Evolutionary conservation across 2,329 filamentous ascomycete species (phyloP), one percentile per base, ranked within the genome.

Genomic region (Pseudogymnoascus sp.): DNA sequence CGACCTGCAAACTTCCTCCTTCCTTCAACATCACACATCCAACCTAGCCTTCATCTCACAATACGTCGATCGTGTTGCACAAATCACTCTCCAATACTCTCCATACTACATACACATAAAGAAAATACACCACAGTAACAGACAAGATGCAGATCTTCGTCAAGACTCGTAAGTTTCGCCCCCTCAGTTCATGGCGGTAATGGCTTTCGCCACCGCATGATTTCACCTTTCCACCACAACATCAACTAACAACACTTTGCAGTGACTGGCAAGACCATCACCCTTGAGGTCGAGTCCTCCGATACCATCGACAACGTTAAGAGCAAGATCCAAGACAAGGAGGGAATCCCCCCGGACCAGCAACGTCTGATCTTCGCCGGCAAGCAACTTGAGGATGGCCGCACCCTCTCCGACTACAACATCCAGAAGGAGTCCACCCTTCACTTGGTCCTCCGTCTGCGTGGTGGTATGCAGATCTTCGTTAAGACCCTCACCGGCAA

Each of bases 291-390:
- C 0, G 91, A 96, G 76, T 92, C 89, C 0, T 90, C 86, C 0
- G 92, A 96, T 71, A 96, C 92, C 41, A 96, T 96, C 77, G 92
- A 96, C 82, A 96, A 96, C 66, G 93, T 97, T 40, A 97, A 97
- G 86, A 87, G 84, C 60, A 97, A 97, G 85, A 97, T 97, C 46
- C 93, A 97, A 78, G 93, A 97, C 74, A 97, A 97, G 85, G 93
- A 97, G 78, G 93, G 93, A 26, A 97, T 97, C 63, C 93, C 93
- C 56, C 93, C 93, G 10, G 93, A 97, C 74, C 93, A 98, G 79
- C 93, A 97, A 81, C 93, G 93, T 19, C 19, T 19, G 19, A 19
- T 19, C 19, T 19, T 19, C 19, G 19, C 19, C 19, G 19, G 19
- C 19, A 19, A 19, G 19, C 19, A 19, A 19, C 19, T 19, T 19